Percentiles rank a stretch among this genome's conserved stretches.
Evolutionary conservation across 2,329 filamentous ascomycete genomes (phyloP).

Genomic region (Setomelanomma holmii): DNA sequence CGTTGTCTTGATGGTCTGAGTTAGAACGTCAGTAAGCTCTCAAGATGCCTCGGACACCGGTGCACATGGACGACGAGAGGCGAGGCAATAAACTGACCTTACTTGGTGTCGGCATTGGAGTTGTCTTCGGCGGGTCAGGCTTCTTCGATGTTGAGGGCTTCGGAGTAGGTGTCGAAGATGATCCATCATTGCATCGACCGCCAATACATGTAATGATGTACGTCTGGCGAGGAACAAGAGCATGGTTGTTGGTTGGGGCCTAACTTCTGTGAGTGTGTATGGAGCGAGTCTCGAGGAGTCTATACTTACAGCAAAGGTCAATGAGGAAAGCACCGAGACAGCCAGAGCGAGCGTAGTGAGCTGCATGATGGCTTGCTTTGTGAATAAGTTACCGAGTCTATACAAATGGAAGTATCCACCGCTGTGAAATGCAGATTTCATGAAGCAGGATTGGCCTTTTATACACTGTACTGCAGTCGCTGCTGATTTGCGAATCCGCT

Average conservation of each 20-base stretch:
- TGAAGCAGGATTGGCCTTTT: conserved; percentile 6
- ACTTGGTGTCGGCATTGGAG: conserved; percentile 4
- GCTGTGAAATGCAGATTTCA: too few relatives aligned
- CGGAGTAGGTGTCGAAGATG: conserved; percentile 12
- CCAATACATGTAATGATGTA: conserved; percentile 40
- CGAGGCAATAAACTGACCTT: conserved; percentile 7
- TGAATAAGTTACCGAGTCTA: background rate
- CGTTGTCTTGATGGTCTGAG: conserved; percentile 14
- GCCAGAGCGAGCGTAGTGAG: conserved; percentile 18
- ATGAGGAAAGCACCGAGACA: conserved; percentile 15
- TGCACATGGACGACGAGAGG: too few relatives aligned
- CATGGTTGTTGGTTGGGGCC: conserved; percentile 26
- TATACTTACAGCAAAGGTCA: conserved; percentile 30
- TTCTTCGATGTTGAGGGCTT: conserved; percentile 14
- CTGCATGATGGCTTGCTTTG: conserved; percentile 23
- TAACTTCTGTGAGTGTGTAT: conserved; percentile 1
- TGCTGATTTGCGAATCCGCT: background rate
- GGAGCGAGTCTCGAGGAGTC: background rate
- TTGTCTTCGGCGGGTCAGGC: conserved; percentile 10
- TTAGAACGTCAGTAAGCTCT: background rate
- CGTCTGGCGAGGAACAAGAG: conserved; percentile 32
- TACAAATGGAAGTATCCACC: too few relatives aligned
- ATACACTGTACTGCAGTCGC: conserved; percentile 5
- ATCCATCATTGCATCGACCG: conserved; percentile 14
- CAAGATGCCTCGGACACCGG: too few relatives aligned